Conservation (phyloP, 2,329 filamentous ascomycete genomes). For the Davidsoniella australis region DNA sequence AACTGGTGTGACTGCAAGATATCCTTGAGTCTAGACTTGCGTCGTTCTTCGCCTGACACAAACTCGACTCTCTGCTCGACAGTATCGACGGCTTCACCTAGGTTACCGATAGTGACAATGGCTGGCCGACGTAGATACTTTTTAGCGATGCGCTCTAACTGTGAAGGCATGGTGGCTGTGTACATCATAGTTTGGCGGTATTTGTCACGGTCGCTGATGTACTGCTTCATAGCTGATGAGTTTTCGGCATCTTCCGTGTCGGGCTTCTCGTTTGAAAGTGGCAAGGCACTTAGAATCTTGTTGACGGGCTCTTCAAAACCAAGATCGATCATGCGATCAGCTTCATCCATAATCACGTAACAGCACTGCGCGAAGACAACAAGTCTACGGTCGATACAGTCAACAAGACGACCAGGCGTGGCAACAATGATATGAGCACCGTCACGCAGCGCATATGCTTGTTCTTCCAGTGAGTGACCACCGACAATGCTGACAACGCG, state of each 20-base stretch:
- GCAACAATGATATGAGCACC: constrained; percentile 96
- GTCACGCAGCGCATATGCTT: constrained; percentile 74
- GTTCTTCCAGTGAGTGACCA: constrained; percentile 87
- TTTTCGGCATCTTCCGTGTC: constrained; percentile 87
- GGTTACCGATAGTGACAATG: constrained; percentile 85
- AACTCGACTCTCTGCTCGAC: constrained; percentile 96
- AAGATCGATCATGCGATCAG: constrained; percentile 96
- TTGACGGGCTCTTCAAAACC: constrained; percentile 97
- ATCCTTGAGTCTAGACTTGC: constrained; percentile 88
- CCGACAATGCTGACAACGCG: constrained; percentile 95
- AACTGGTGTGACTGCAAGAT: constrained; percentile 71
- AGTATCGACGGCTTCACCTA: constrained; percentile 89
- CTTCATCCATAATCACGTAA: constrained; percentile 99
- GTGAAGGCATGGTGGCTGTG: constrained; percentile 90
- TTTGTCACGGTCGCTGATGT: constrained; percentile 55
- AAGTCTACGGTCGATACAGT: constrained; percentile 87
- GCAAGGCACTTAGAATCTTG: constrained; percentile 88
- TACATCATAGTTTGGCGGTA: constrained; percentile 99
- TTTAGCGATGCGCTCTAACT: constrained; percentile 88
- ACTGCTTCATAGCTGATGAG: constrained; percentile 63
- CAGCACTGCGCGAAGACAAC: constrained; percentile 91
- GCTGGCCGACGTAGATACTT: constrained; percentile 89
- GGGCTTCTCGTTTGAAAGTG: constrained; percentile 85
- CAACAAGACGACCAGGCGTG: constrained; percentile 90
- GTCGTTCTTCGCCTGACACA: constrained; percentile 76